Evolutionary conservation across 2,329 filamentous ascomycete genomes (phyloP), one percentile per base, ranked within the genome.

Genomic region (Hymenoscyphus linearis): DNA sequence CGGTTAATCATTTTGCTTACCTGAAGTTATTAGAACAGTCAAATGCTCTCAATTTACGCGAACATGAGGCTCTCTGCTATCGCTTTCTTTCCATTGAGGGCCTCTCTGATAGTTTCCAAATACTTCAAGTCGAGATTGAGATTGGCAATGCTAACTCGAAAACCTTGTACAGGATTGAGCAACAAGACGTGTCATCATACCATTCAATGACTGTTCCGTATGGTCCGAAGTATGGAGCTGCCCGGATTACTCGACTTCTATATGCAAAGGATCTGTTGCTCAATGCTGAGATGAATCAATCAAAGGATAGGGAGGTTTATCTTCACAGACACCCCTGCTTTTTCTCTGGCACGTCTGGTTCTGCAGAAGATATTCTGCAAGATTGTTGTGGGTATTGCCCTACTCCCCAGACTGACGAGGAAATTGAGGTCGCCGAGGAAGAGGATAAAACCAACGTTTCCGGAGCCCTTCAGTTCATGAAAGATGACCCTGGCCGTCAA

Each of bases 331-430:
- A 96, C 69, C 91, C 91, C 2, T 90, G 89, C 13, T 96, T 96
- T 73, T 93, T 96, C 68, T 22, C 40, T 13, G 40, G 40, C 22
- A 47, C 40, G 3, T 47, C 40, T 25, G 91, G 91, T 0, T 82
- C 85, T 34, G 85, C 88, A 4, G 78, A 87, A 60, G 88, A 95
- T 74, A 83, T 95, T 7, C 82, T 93, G 59, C 77, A 85, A 34
- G 91, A 96, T 71, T 96, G 91, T 73, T 96, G 91, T 71, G 90
- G 90, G 12, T 85, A 78, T 66, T 96, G 91, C 66, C 91, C 91
- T 0, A 74, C 81, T 53, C 84, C 91, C 0, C 73, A 78, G 4
- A 93, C 88, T 0, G 78, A 84, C 0, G 87, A 93, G 66, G 91
- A 96, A 66, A 80, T 85, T 35, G 85, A 91, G 62, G 74, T 89